phyloP scores from a whole-genome alignment of 768 basidiomycete species.

The Candolleomyces aberdarensis region DNA sequence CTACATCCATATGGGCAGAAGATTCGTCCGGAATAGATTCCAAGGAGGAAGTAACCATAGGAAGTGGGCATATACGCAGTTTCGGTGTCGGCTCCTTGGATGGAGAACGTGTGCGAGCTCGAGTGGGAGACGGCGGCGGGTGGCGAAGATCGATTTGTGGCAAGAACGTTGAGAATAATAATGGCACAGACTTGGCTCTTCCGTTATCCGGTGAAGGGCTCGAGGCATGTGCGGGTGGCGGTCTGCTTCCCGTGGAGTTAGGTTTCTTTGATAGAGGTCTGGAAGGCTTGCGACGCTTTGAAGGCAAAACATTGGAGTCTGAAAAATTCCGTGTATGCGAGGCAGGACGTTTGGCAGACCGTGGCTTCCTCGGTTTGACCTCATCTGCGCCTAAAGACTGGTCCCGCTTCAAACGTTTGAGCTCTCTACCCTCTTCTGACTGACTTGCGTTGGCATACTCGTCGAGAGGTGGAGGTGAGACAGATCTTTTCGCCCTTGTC shows the following conservation, averaged over 20 bases:
- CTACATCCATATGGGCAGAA: constrained; percentile 20
- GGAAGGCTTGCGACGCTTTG: constrained; percentile 18
- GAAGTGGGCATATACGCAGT: constrained; percentile 26
- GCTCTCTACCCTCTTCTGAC: constrained; percentile 26
- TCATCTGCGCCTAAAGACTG: constrained; percentile 4
- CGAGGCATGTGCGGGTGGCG: neutral
- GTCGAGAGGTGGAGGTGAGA: constrained; percentile 31
- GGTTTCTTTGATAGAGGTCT: constrained; percentile 22
- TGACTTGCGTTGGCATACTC: constrained; percentile 26
- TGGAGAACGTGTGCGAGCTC: constrained; percentile 38
- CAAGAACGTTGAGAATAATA: constrained; percentile 31
- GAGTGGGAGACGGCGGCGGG: constrained; percentile 38
- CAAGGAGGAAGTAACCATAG: constrained; percentile 7
- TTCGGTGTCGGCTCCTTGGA: constrained; percentile 37
- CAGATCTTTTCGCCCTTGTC: constrained; percentile 35
- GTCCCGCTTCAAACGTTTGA: constrained; percentile 37
- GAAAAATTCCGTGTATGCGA: constrained; percentile 33
- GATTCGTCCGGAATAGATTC: constrained; percentile 19
- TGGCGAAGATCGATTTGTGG: constrained; percentile 43
- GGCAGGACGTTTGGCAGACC: neutral
- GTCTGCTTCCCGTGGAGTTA: constrained; percentile 13
- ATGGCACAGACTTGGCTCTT: constrained; percentile 46
- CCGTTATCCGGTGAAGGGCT: constrained; percentile 21
- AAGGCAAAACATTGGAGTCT: constrained; percentile 25
- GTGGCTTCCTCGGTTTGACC: constrained; percentile 12